phyloP scores from a whole-genome alignment of 164 flowering plant genomes.

The Protea cynaroides region DNA sequence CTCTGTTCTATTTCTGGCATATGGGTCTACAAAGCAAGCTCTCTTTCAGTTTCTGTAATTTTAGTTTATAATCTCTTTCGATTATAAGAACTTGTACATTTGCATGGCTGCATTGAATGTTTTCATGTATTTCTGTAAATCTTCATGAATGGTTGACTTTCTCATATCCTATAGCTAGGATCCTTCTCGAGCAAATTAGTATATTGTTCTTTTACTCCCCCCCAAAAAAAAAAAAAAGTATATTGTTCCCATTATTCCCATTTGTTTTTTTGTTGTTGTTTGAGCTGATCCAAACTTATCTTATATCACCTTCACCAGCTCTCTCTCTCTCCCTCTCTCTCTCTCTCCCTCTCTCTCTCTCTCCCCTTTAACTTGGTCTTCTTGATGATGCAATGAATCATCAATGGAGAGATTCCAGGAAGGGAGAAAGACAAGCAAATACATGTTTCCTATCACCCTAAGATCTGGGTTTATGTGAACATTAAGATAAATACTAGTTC shows the following conservation, averaged over 20 bases:
- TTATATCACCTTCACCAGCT: constrained; percentile 16
- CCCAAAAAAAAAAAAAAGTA: too few relatives aligned
- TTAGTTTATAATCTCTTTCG: too few relatives aligned
- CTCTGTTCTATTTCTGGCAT: too few relatives aligned
- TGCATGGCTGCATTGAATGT: too few relatives aligned
- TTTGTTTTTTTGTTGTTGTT: neutral
- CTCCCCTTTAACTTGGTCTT: constrained; percentile 25
- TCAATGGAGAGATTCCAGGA: constrained; percentile 30
- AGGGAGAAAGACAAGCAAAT: constrained; percentile 45
- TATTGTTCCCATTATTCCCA: constrained; percentile 7
- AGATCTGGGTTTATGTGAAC: constrained; percentile 26
- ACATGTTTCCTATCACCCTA: constrained; percentile 32
- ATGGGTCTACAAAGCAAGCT: too few relatives aligned
- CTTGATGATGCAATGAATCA: constrained; percentile 38
- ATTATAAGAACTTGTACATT: too few relatives aligned
- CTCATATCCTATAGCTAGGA: too few relatives aligned
- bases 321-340: too few relatives aligned
- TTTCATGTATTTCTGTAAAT: too few relatives aligned
- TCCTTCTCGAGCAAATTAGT: neutral
- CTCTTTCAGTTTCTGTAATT: too few relatives aligned
- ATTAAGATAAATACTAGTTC: constrained; percentile 20
- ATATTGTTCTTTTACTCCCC: too few relatives aligned
- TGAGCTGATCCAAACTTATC: constrained; percentile 13
- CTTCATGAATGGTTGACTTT: too few relatives aligned
- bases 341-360: constrained; percentile 20